Evolutionary conservation across 176 grass and related monocot genomes (phyloP), one percentile per base, ranked within the genome.

Genomic region (Lolium multiflorum): DNA sequence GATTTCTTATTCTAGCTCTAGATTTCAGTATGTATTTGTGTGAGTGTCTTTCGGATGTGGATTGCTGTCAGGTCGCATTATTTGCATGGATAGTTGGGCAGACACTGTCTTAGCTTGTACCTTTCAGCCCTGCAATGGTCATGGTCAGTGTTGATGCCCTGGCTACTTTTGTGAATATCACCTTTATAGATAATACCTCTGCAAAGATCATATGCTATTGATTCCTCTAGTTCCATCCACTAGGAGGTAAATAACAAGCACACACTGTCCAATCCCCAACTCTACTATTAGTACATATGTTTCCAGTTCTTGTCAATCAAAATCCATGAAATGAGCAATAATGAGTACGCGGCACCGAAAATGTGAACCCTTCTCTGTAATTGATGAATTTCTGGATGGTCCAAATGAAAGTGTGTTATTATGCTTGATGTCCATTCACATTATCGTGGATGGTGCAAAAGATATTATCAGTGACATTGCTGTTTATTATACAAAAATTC

Each of bases 371-470:
- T 20, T 60, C 14, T 79, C 3, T 12, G 11, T 16, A 21, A 11
- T 55, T 60, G n/a, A 31, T 43, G 49, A 82, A 71, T 64, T 84
- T 84, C 24, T 63, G 43, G 49, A 63, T 64, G 41, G 24, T 51
- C 24, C 20, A 80, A 49, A 64, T 35, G 17, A 18, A 4, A 4
- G 13, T 54, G 7, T 77, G 31, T 31, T 31, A 1, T 44, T 9
- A 38, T 78, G 50, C 24, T 71, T 61, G 13, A 46, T 47, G 6
- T 61, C 46, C 22, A 7, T 17, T 85, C 9, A 43, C 41, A n/a
- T n/a, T 43, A 43, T 6, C 41, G 4, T 8, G 6, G 41, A 43
- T 43, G 41, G 41, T 43, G 41, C 41, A 43, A 43, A 6, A 6
- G 4, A 7, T 43, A 6, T 43, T 7, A 43, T 43, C 6, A 43